phyloP scores from a whole-genome alignment of 2,329 filamentous ascomycete species.

The Colletotrichum karsti region DNA sequence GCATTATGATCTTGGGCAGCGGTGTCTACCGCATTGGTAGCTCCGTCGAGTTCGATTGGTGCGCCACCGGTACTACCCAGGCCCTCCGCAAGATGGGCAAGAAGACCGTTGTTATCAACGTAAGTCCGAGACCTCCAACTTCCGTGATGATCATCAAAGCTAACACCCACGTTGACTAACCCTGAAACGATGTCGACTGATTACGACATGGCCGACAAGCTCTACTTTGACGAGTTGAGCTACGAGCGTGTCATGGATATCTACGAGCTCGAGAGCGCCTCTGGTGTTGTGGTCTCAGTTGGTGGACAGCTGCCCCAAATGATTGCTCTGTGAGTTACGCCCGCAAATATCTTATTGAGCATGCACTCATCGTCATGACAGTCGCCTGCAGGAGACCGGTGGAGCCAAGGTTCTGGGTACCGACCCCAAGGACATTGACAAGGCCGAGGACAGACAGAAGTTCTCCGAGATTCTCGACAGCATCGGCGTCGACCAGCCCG shows the following conservation, averaged over 20 bases:
- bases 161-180: slow-evolving; percentile 61
- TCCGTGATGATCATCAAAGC: no score
- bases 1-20: slow-evolving; percentile 87
- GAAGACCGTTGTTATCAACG: slow-evolving; percentile 98
- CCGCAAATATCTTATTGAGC: no score
- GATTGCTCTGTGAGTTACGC: slow-evolving; percentile 66
- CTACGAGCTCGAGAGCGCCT: slow-evolving; percentile 88
- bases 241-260: slow-evolving; percentile 99
- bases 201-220: slow-evolving; percentile 86
- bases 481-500: slow-evolving; percentile 95
- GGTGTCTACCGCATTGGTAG: slow-evolving; percentile 98
- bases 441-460: slow-evolving; percentile 97
- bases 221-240: slow-evolving; percentile 97
- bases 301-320: slow-evolving; percentile 97
- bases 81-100: slow-evolving; percentile 87
- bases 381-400: slow-evolving; percentile 90
- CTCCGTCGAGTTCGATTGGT: slow-evolving; percentile 99
- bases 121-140: slow-evolving; percentile 47
- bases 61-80: slow-evolving; percentile 88
- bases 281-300: slow-evolving; percentile 92
- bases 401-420: slow-evolving; percentile 93
- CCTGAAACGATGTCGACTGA: slow-evolving; percentile 68
- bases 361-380: slow-evolving; percentile 34
- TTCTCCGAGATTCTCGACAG: slow-evolving; percentile 98
- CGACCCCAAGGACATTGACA: slow-evolving; percentile 93